phyloP scores from a whole-genome alignment of 371 early-diverging fungal species.

The Mortierella sp. region DNA sequence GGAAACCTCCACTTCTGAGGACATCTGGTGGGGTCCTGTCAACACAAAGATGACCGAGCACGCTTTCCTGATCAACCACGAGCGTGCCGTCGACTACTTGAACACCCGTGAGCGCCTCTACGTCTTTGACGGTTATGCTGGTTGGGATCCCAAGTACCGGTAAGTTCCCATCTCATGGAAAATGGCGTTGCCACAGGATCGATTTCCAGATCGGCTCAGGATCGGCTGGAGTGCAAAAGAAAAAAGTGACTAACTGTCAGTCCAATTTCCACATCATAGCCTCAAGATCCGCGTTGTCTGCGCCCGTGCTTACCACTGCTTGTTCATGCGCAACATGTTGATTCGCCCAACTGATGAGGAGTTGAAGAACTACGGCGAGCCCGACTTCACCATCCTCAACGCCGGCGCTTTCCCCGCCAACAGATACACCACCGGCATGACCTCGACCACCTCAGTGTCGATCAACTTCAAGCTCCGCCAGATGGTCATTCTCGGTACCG shows the following conservation, averaged over 20 bases:
- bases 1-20: slow-evolving; percentile 80
- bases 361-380: slow-evolving; percentile 89
- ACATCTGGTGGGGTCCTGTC: slow-evolving; percentile 98
- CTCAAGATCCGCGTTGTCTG: slow-evolving; percentile 96
- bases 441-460: slow-evolving; percentile 91
- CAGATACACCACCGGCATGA: slow-evolving; percentile 96
- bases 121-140: slow-evolving; percentile 94
- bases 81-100: slow-evolving; percentile 95
- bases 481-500: slow-evolving; percentile 95
- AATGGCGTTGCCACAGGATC: too few species aligned
- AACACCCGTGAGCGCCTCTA: slow-evolving; percentile 95
- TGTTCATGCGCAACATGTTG: slow-evolving; percentile 98
- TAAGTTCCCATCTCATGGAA: slow-evolving; percentile 15
- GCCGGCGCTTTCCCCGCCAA: slow-evolving; percentile 97
- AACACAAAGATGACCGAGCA: slow-evolving; percentile 91
- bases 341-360: slow-evolving; percentile 95
- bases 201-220: neutral
- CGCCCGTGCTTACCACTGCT: slow-evolving; percentile 94
- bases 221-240: neutral
- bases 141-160: slow-evolving; percentile 97
- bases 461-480: slow-evolving; percentile 87
- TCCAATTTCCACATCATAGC: slow-evolving; percentile 14
- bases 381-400: slow-evolving; percentile 97
- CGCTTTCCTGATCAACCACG: slow-evolving; percentile 95
- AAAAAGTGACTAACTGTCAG: neutral